Evolutionary conservation across 2,329 filamentous ascomycete species (phyloP).

Genomic region (Graphium sp.): DNA sequence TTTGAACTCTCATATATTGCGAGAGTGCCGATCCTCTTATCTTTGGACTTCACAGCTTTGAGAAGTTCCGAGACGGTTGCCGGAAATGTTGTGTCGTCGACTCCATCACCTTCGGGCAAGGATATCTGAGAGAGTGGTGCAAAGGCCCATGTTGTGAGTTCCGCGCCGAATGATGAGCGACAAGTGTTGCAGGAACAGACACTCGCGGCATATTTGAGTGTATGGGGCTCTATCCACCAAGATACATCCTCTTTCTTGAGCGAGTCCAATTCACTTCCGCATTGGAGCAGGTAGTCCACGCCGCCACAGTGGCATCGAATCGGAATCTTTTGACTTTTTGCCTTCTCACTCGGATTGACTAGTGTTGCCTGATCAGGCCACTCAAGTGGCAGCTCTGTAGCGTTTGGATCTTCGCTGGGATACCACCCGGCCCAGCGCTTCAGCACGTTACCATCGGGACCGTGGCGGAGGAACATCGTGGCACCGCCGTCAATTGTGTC

Average conservation of each 20-base stretch:
- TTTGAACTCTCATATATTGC: conserved; percentile 23
- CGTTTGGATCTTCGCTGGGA: conserved; percentile 5
- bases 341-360: too few species aligned
- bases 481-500: conserved; percentile 37
- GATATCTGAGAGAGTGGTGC: conserved; percentile 19
- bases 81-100: conserved; percentile 7
- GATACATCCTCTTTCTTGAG: too few species aligned
- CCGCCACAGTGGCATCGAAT: conserved; percentile 28
- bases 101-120: conserved; percentile 8
- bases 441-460: conserved; percentile 9
- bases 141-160: conserved; percentile 28
- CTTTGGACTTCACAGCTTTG: conserved; percentile 13
- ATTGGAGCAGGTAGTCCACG: conserved; percentile 20
- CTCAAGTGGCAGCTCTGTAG: conserved; percentile 11
- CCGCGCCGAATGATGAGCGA: conserved; percentile 19
- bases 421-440: conserved; percentile 13
- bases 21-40: conserved; percentile 23
- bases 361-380: too few species aligned
- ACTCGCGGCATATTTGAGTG: conserved; percentile 18
- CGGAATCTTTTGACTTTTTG: conserved; percentile 14
- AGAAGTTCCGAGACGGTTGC: conserved; percentile 12
- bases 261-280: conserved; percentile 11
- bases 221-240: conserved; percentile 24
- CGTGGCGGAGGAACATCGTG: conserved; percentile 22
- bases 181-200: conserved; percentile 32